Evolutionary conservation across 2,329 filamentous ascomycete species (phyloP), one percentile per base, ranked within the genome.

Genomic region (Penicillium sp.): DNA sequence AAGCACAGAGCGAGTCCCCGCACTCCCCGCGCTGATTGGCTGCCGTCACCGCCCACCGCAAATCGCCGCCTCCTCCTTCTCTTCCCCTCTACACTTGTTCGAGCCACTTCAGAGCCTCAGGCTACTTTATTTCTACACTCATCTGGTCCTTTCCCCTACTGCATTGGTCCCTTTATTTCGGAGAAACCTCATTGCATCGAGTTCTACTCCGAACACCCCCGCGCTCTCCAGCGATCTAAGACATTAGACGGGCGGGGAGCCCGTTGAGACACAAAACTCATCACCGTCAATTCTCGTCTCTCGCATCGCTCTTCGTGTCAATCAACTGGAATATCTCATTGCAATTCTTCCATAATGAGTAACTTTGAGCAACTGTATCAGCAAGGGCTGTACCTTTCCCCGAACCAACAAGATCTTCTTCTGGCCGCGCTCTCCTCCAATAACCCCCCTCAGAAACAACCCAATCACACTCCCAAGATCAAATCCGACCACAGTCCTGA

Each of bases 371-470:
- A 62, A 30, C 52, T 67, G 23, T 67, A 64, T 41, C 60, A 68
- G 51, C 69, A 72, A 41, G 75, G 76, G 58, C 81, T 85, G 61
- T 79, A 81, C 56, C 75, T 88, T 51, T 85, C 82, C 43, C 80
- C 80, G 46, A 78, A 84, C 57, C 84, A 90, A 64, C 83, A 89
- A 70, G 80, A 77, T 56, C 72, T 89, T 42, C 73, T 90, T 30
- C 80, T 85, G 47, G 81, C 82, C 42, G 84, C 85, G 30, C 77
- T 90, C 51, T 83, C 84, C 49, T 84, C 84, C 48, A 86, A 87
- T 58, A 76, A 61, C 23, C 64, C 68, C 10, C 52, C 60, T 44
- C 60, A 57, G 29, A 61, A 57, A 37, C 56, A 55, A 30, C 47
- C 48, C 29, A 49, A 40, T 11, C 47, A 51, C 26, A 40, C 44